Conservation (phyloP, 306 rosid species). For the Citrullus colocynthis region DNA sequence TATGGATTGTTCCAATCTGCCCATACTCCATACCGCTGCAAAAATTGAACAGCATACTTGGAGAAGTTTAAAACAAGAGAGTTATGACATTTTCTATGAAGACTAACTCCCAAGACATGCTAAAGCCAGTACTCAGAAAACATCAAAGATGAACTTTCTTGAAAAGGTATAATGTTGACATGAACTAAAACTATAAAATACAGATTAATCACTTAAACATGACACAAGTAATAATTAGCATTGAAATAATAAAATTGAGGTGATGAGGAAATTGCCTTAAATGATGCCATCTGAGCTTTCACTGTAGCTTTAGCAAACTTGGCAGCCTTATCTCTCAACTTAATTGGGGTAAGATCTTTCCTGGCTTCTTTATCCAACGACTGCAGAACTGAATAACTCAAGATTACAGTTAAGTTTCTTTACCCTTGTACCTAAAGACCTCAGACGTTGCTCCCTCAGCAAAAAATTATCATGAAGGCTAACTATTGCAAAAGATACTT, state of each 20-base stretch:
- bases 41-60: conserved; percentile 28
- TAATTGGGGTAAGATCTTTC: conserved; percentile 68
- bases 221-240: background rate
- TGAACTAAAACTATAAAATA: background rate
- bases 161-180: background rate
- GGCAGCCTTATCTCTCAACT: conserved; percentile 87
- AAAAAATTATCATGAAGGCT: background rate
- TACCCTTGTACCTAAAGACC: background rate
- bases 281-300: conserved; percentile 81
- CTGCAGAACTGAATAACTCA: conserved; percentile 80
- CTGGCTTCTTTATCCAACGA: conserved; percentile 82
- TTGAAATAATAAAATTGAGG: conserved; percentile 2
- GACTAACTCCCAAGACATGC: background rate
- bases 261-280: conserved; percentile 45
- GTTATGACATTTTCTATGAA: background rate
- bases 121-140: background rate
- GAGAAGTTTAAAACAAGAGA: background rate
- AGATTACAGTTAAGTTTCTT: conserved; percentile 17
- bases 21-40: conserved; percentile 98
- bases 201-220: background rate
- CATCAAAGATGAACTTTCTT: background rate
- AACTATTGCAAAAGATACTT: conserved; percentile 21
- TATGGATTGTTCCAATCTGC: conserved; percentile 95
- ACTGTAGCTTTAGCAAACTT: conserved; percentile 93
- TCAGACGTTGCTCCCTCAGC: background rate